Conservation (phyloP, 345 rosid genomes). For the Acer campestre region DNA sequence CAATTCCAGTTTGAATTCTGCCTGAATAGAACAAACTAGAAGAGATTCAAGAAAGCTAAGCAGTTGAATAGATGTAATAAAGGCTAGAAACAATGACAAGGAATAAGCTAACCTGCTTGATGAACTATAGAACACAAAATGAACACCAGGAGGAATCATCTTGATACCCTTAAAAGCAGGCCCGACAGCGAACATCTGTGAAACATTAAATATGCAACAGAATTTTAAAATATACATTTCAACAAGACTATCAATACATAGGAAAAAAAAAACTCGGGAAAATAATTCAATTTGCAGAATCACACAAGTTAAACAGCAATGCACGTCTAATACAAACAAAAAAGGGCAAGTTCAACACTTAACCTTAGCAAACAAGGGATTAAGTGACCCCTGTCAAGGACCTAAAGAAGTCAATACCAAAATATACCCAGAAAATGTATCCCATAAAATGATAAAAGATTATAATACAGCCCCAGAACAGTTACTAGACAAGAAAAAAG, state of each 20-base stretch:
- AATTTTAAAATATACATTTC: background rate
- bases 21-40: too few species aligned
- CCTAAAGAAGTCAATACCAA: background rate
- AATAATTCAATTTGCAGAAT: background rate
- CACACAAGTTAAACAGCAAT: background rate
- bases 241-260: background rate
- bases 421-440: too few species aligned
- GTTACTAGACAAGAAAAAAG: background rate
- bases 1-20: too few species aligned
- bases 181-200: conserved; percentile 72
- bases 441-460: background rate
- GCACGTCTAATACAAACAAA: background rate
- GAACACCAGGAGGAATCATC: conserved; percentile 96
- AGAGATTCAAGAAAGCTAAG: too few species aligned
- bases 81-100: background rate
- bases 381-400: background rate
- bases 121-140: conserved; percentile 80
- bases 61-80: background rate
- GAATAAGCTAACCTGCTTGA: conserved; percentile 56
- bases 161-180: conserved; percentile 84
- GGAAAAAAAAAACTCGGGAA: background rate
- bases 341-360: background rate
- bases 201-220: background rate
- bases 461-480: background rate
- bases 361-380: background rate